Evolutionary conservation across 2,329 filamentous ascomycete genomes (phyloP), one percentile per base, ranked within the genome.

Genomic region (Aspergillus sp.): DNA sequence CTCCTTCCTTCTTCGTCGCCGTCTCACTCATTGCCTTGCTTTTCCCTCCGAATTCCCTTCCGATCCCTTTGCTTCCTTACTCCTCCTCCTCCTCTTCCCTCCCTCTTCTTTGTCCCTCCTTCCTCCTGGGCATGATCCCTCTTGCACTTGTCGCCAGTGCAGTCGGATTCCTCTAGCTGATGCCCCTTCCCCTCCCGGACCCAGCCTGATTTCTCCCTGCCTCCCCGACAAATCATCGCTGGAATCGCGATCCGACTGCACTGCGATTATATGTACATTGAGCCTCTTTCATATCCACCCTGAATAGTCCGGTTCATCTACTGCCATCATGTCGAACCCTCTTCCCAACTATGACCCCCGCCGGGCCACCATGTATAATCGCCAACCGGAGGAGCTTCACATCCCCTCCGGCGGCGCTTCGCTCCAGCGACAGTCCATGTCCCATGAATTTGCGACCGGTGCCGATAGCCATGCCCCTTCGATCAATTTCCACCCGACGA

Each of bases 401-500:
- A 79, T 84, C 46, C 78, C 80, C 42, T 74, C 78, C 16, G 71
- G 76, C 42, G 73, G 73, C 59, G 73, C 76, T 46, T 77, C 75
- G 52, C 63, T 68, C 45, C 71, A 75, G 53, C 78, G 71, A 53
- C 74, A 80, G 68, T 72, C 74, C 62, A 73, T 75, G 63, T 74
- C 76, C 52, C 77, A 79, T 54, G 77, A 82, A 65, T 82, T 83
- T 73, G 77, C 80, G 64, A 74, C 80, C 57, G 75, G 81, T 49
- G 77, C 81, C 64, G 80, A 83, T 56, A 77, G 73, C 55, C 77
- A 79, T 61, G 77, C 80, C 56, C 84, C 84, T 54, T 81, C 84
- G 53, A 85, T 88, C 70, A 86, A 80, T 67, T 77, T 88, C 52
- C 85, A 88, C 65, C 83, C 86, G 65, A 80, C 82, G n/a, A 80